Evolutionary conservation across 73 alveolate genomes (phyloP).

Genomic region (Paramecium sonneborni): DNA sequence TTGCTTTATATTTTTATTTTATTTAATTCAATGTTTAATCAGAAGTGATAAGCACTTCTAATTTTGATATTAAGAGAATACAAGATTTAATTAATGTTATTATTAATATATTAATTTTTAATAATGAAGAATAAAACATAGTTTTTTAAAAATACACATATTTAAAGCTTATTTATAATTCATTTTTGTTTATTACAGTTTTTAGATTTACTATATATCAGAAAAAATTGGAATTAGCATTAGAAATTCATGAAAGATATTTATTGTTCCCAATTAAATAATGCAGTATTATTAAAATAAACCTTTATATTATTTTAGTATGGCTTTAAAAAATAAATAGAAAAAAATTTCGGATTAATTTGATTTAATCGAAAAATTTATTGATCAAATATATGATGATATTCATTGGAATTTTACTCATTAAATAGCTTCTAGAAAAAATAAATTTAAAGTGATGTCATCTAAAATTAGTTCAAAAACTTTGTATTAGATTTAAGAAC

Average conservation of each 20-base stretch:
- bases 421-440: not conserved
- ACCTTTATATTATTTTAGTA: not conserved
- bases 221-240: conserved; percentile 1
- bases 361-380: not conserved
- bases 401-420: not conserved
- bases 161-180: no score
- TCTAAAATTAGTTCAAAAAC: not conserved
- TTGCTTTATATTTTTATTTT: no score
- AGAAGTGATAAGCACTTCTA: no score
- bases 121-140: no score
- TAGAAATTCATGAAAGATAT: conserved; percentile 33
- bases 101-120: no score
- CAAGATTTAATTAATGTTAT: no score
- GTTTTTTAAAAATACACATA: no score
- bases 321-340: not conserved
- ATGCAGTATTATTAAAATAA: not conserved
- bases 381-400: not conserved
- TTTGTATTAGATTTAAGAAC: not conserved
- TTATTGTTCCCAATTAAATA: not conserved
- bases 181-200: no score
- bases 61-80: no score
- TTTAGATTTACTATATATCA: no score
- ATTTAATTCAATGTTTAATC: no score
- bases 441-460: not conserved
- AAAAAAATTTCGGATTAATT: not conserved